Evolutionary conservation across 495 filamentous ascomycete species (phyloP), one percentile per base, ranked within the genome.

Genomic region (Cercophora sp.): DNA sequence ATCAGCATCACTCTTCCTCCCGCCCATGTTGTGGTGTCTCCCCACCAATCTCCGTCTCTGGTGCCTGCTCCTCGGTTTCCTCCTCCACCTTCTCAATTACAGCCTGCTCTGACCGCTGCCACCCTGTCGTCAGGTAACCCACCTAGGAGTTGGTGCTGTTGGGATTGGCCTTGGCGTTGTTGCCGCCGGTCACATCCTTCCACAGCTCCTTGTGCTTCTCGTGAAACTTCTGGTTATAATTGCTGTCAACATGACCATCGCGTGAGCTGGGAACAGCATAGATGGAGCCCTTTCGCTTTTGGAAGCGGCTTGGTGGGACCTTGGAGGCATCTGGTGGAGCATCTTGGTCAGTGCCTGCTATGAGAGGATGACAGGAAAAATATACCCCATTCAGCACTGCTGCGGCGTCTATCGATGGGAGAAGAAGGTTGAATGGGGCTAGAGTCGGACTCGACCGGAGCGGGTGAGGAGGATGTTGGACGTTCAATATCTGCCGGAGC

Each of bases 251-350:
- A 59, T 82, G 80, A 29, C 76, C 79, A 61, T 84, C 81, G 43
- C 81, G 73, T 20, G 75, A 78, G 51, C 60, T 59, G 11, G 78
- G 81, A 19, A 80, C 82, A 36, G 79, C 77, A 66, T 79, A 82
- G 69, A 84, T 79, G 62, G 77, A 80, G 46, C 81, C 81, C 66
- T 84, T 78, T 62, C 77, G 73, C 70, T 81, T 80, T 60, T 84
- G 81, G 71, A 85, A 85, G 29, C 77, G 77, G 45, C 70, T 76
- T 20, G 81, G 81, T 4, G 77, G 78, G 3, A 81, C 80, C 65
- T 84, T 84, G 56, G 76, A 71, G 20, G 80, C 80, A 61, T 84
- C 77, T 80, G n/a, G n/a, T n/a, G n/a, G n/a, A n/a, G n/a, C n/a
- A n/a, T n/a, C n/a, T n/a, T n/a, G n/a, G n/a, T n/a, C n/a, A n/a